phyloP scores from a whole-genome alignment of 148 eudicot species.

The Amaranthus hypochondriacus region DNA sequence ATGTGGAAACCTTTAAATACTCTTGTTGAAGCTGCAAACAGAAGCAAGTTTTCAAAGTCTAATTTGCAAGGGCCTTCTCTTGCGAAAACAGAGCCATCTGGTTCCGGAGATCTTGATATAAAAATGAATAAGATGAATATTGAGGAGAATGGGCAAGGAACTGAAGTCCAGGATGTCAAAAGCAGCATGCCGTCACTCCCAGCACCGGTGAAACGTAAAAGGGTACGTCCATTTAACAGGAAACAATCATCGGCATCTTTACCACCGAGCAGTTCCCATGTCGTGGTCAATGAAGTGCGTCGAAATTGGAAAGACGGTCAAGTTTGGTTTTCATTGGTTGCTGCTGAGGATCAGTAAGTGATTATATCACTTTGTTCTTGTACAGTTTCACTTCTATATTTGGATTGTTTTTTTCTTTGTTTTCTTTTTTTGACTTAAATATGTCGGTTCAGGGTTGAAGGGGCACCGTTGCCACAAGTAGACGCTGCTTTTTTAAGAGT shows the following conservation, averaged over 20 bases:
- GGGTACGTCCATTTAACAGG: constrained; percentile 35
- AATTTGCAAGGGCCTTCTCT: constrained; percentile 50
- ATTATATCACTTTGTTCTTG: not conserved
- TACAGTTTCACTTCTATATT: not conserved
- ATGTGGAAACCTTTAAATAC: constrained; percentile 82
- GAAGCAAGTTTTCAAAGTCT: constrained; percentile 68
- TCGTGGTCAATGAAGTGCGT: constrained; percentile 34
- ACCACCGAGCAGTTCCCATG: constrained; percentile 34
- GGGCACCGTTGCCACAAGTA: constrained; percentile 61
- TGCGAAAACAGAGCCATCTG: constrained; percentile 40
- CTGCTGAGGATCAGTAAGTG: constrained; percentile 69
- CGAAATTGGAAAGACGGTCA: constrained; percentile 47
- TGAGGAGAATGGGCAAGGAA: constrained; percentile 43
- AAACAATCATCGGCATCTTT: constrained; percentile 30
- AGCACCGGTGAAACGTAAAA: constrained; percentile 46
- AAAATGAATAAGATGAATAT: constrained; percentile 32
- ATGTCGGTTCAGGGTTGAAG: constrained; percentile 53
- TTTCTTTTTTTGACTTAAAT: not conserved
- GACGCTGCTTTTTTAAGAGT: constrained; percentile 72
- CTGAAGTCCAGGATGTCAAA: constrained; percentile 44
- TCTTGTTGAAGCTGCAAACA: constrained; percentile 85
- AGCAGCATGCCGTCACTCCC: constrained; percentile 21
- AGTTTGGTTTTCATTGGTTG: constrained; percentile 82
- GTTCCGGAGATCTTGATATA: constrained; percentile 30
- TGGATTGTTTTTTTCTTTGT: not conserved